Conservation (phyloP, 2,329 filamentous ascomycete species). For the Fusarium lyarnte region DNA sequence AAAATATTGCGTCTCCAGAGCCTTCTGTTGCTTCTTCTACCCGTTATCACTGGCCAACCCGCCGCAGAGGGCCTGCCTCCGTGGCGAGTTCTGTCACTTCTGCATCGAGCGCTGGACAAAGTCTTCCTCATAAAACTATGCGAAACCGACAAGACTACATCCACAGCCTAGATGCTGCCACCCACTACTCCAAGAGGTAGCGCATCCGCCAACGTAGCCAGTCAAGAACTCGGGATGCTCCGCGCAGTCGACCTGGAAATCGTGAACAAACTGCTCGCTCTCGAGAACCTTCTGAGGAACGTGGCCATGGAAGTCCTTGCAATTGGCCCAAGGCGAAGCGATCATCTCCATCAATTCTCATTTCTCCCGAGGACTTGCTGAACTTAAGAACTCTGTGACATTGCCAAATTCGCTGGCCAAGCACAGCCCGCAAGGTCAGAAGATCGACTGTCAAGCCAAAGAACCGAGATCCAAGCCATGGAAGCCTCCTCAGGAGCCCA, state of each 20-base stretch:
- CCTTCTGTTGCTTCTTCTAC: slow-evolving; percentile 63
- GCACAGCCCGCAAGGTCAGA: slow-evolving; percentile 56
- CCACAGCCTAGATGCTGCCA: slow-evolving; percentile 82
- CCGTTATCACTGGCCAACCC: slow-evolving; percentile 64
- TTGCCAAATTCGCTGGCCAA: slow-evolving; percentile 50
- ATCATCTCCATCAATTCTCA: slow-evolving; percentile 90
- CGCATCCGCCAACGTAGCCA: slow-evolving; percentile 65
- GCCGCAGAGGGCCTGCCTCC: slow-evolving; percentile 64
- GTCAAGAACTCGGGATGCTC: slow-evolving; percentile 54
- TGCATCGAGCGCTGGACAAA: slow-evolving; percentile 60
- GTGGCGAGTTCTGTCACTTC: slow-evolving; percentile 67
- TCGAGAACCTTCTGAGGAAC: slow-evolving; percentile 74
- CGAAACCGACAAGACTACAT: slow-evolving; percentile 85
- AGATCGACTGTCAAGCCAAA: slow-evolving; percentile 44
- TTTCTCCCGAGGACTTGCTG: slow-evolving; percentile 88
- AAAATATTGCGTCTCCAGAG: slow-evolving; percentile 66
- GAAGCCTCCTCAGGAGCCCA: slow-evolving; percentile 57
- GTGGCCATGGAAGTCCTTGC: slow-evolving; percentile 71
- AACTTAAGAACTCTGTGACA: slow-evolving; percentile 63
- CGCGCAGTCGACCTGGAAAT: slow-evolving; percentile 57
- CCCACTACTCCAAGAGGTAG: slow-evolving; percentile 65
- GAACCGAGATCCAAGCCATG: slow-evolving; percentile 61
- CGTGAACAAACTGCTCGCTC: slow-evolving; percentile 61
- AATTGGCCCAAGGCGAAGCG: slow-evolving; percentile 81
- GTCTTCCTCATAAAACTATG: slow-evolving; percentile 57